Evolutionary conservation across 352 stramenopile genomes (phyloP).

Genomic region (Chrysophaeum taylorii): DNA sequence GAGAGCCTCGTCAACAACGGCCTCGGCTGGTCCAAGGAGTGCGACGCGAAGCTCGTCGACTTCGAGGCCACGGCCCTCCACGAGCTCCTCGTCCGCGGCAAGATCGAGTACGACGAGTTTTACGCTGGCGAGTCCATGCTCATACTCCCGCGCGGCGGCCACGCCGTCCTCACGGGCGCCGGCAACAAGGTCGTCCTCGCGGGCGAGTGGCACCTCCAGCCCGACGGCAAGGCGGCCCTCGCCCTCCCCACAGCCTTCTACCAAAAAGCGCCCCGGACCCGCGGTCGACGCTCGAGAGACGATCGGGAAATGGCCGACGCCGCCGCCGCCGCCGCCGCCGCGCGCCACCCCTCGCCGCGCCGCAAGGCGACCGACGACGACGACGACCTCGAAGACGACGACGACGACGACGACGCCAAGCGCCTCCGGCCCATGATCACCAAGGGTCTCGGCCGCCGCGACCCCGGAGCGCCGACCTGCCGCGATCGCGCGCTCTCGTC

Average conservation of each 20-base stretch:
- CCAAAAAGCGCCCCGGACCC: not conserved
- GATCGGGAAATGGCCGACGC: no score
- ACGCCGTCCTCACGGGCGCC: slow-evolving; percentile 5
- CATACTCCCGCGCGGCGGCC: slow-evolving; percentile 2
- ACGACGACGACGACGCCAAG: no score
- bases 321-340: not conserved
- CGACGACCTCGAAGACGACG: no score
- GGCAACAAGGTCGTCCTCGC: slow-evolving; percentile 11
- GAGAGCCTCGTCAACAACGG: not conserved
- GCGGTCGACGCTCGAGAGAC: no score
- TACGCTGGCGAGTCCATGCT: not conserved
- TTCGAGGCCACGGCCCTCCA: slow-evolving; percentile 1
- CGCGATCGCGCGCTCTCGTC: no score
- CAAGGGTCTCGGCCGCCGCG: no score
- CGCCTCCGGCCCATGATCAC: no score
- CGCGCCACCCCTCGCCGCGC: not conserved
- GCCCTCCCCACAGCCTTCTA: not conserved
- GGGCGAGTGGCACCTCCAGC: slow-evolving; percentile 13
- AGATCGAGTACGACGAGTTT: slow-evolving; percentile 8
- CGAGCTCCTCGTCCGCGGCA: not conserved
- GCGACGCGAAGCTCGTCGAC: not conserved
- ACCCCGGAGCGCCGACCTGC: no score
- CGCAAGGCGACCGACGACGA: no score
- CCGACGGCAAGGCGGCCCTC: not conserved
- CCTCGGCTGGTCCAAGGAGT: not conserved